These are phyloP conservation scores for Xerocomellus chrysenteron DNA, from an alignment of 768 basidiomycete species.

Conservation along the genomic window DNA sequence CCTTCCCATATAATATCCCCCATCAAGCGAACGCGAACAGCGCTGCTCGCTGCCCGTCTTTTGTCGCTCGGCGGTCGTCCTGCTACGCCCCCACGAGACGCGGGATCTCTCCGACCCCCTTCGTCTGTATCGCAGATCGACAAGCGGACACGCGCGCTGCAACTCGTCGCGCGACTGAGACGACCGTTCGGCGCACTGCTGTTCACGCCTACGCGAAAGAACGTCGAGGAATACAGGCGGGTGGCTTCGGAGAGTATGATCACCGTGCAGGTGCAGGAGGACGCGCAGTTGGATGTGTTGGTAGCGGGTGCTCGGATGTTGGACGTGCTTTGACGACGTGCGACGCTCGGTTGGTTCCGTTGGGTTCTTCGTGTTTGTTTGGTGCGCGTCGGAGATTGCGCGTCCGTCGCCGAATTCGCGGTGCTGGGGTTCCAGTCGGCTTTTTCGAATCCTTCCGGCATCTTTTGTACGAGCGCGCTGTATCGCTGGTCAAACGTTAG, in stretches of 20 bases:
- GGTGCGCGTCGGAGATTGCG: no score
- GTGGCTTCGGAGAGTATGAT: conserved; percentile 15
- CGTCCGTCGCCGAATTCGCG: no score
- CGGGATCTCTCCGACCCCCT: not conserved
- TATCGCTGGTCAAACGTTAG: no score
- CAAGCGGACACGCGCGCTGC: not conserved
- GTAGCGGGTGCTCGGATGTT: not conserved
- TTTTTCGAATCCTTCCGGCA: no score
- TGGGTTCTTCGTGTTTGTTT: no score
- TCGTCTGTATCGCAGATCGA: not conserved
- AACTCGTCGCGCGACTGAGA: not conserved
- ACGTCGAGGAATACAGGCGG: conserved; percentile 5
- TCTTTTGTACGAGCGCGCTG: no score
- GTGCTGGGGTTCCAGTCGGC: no score
- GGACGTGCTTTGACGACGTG: conserved; percentile 8
- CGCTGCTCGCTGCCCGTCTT: not conserved
- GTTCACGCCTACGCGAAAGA: not conserved
- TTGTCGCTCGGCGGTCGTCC: not conserved
- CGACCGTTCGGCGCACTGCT: conserved; percentile 9
- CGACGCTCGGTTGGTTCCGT: no score
- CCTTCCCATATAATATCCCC: not conserved
- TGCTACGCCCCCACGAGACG: not conserved
- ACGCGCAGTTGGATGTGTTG: not conserved
- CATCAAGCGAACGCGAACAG: not conserved
- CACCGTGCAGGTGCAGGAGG: conserved; percentile 1